Percentiles rank a stretch among this genome's conserved stretches.
These are phyloP conservation scores for Fusarium torulosum DNA, from an alignment of 2,329 filamentous ascomycete genomes.

Conservation along the genomic window DNA sequence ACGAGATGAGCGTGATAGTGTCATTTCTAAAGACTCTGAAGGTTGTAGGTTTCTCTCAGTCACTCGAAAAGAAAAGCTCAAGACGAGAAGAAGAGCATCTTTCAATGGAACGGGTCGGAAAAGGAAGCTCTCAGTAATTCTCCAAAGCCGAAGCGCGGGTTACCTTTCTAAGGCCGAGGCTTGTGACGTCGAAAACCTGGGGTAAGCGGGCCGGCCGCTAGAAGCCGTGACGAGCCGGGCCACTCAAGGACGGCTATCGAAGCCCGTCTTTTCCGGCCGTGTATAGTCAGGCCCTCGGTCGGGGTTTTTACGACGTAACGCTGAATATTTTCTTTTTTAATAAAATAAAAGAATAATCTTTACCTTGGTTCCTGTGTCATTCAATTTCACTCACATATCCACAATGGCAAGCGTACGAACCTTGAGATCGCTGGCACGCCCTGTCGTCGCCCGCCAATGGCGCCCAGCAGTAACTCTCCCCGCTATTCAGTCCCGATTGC, in stretches of 20 bases:
- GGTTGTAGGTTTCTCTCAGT: constrained; percentile 5
- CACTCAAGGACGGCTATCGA: constrained; percentile 27
- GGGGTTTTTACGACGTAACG: constrained; percentile 7
- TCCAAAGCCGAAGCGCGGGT: constrained; percentile 10
- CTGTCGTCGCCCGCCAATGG: constrained; percentile 46
- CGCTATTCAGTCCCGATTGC: constrained; percentile 55
- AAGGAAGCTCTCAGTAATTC: constrained; percentile 22
- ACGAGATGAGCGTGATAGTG: constrained; percentile 60
- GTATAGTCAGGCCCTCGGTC: constrained; percentile 35
- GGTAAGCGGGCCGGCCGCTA: constrained; percentile 45
- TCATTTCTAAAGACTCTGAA: constrained; percentile 54
- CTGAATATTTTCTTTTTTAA: constrained; percentile 1
- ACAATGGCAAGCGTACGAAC: constrained; percentile 59
- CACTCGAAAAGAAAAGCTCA: neutral
- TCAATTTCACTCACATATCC: constrained; percentile 10
- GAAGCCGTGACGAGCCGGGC: constrained; percentile 43
- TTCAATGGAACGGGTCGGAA: constrained; percentile 10
- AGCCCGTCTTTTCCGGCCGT: constrained; percentile 41
- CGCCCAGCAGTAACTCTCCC: constrained; percentile 51
- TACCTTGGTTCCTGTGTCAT: neutral
- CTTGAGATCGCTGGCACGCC: constrained; percentile 54
- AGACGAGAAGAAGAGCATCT: constrained; percentile 24
- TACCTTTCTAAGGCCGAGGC: constrained; percentile 36
- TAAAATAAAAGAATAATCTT: neutral
- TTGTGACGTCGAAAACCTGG: constrained; percentile 49